phyloP scores from a whole-genome alignment of 1,139 yeast genomes.

The Saccharomyces hybrid region DNA sequence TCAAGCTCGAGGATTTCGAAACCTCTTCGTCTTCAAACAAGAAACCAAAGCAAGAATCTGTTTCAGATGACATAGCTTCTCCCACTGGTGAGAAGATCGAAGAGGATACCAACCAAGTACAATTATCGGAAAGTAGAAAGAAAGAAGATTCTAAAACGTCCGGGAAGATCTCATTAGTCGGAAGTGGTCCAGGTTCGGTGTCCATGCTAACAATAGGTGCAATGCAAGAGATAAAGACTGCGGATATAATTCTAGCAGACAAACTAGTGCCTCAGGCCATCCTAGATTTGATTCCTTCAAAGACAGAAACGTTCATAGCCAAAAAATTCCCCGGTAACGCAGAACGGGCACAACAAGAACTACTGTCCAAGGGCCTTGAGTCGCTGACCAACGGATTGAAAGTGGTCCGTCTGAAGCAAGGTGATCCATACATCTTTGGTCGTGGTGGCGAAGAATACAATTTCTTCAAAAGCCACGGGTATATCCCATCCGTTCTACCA shows the following conservation, averaged over 20 bases:
- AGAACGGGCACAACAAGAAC: conserved; percentile 83
- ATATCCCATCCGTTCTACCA: conserved; percentile 64
- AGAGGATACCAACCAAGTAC: not conserved
- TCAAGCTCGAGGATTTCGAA: conserved; percentile 24
- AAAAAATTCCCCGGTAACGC: conserved; percentile 96
- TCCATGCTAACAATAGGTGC: conserved; percentile 83
- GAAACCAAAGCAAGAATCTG: not conserved
- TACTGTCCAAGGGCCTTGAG: conserved; percentile 60
- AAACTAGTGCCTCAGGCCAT: conserved; percentile 88
- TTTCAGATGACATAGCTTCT: not conserved
- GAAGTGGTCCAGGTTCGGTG: conserved; percentile 91
- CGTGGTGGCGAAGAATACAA: conserved; percentile 91
- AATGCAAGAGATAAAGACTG: conserved; percentile 64
- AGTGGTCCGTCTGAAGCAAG: conserved; percentile 89
- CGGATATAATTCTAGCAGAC: conserved; percentile 83
- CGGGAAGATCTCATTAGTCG: conserved; percentile 72
- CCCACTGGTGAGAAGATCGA: not conserved
- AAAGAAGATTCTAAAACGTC: conserved; percentile 9
- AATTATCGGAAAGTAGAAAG: not conserved
- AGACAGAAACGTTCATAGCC: conserved; percentile 75
- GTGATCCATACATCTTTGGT: conserved; percentile 95
- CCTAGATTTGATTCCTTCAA: conserved; percentile 66
- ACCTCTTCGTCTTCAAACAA: conserved; percentile 6
- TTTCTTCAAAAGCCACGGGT: conserved; percentile 63
- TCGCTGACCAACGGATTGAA: conserved; percentile 58